Percentiles rank a stretch among this genome's conserved stretches.
phyloP scores from a whole-genome alignment of 495 filamentous ascomycete genomes.

The Talaromyces ruber region DNA sequence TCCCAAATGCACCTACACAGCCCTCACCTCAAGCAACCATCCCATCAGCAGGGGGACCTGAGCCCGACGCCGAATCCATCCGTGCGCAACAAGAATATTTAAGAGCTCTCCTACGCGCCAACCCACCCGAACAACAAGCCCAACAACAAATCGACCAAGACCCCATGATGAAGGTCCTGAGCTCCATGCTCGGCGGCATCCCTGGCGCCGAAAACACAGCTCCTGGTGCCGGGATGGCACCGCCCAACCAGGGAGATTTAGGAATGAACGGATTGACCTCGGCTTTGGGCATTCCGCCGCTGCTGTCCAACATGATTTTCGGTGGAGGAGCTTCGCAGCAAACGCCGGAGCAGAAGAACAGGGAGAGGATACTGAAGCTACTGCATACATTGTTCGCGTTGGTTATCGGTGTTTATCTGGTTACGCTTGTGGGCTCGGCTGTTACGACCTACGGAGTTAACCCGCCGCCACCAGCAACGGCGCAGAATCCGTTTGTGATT shows the following conservation, averaged over 20 bases:
- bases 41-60: constrained; percentile 3
- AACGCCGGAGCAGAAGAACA: constrained; percentile 34
- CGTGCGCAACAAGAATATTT: constrained; percentile 35
- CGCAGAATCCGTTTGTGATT: constrained; percentile 58
- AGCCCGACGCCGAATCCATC: constrained; percentile 17
- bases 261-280: constrained; percentile 25
- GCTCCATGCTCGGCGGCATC: constrained; percentile 47
- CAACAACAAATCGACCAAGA: constrained; percentile 35
- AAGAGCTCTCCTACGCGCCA: constrained; percentile 33
- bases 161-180: constrained; percentile 54
- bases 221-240: constrained; percentile 29
- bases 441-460: constrained; percentile 33
- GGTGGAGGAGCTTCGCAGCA: constrained; percentile 19
- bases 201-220: constrained; percentile 17
- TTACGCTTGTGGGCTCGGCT: constrained; percentile 27
- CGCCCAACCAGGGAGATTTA: constrained; percentile 19
- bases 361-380: constrained; percentile 59
- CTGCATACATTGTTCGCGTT: constrained; percentile 70
- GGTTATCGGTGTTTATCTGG: constrained; percentile 60
- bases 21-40: constrained; percentile 24
- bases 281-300: constrained; percentile 35
- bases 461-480: constrained; percentile 57
- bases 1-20: constrained; percentile 4
- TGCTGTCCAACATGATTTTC: constrained; percentile 31
- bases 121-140: constrained; percentile 24